Conservation (phyloP, 2,329 filamentous ascomycete genomes). For the Furcasterigmium sp. region DNA sequence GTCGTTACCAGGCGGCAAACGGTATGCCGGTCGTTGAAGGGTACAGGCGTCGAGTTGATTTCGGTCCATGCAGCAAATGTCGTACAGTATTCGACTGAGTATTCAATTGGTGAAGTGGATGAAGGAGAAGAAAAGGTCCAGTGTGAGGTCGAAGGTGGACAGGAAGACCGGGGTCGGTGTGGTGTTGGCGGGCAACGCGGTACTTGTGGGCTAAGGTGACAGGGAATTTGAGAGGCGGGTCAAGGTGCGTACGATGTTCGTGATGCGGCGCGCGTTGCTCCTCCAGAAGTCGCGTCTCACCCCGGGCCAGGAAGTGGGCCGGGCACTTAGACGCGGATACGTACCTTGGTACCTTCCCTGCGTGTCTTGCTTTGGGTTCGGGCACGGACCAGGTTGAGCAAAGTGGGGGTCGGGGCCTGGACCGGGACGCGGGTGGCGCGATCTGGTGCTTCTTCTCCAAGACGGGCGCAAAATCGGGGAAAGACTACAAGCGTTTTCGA, state of each 20-base stretch:
- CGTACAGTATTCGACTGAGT: neutral
- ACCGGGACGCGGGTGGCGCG: neutral
- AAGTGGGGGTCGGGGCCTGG: neutral
- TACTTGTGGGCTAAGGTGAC: neutral
- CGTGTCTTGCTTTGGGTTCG: neutral
- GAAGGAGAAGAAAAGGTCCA: neutral
- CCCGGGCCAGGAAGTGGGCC: neutral
- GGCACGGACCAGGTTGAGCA: neutral
- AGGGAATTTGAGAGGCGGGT: neutral
- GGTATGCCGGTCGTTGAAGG: neutral
- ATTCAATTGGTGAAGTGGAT: neutral
- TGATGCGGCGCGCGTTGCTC: neutral
- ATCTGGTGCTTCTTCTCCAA: neutral
- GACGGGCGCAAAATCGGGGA: neutral
- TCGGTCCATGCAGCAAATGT: neutral
- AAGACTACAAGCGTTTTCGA: too few relatives aligned
- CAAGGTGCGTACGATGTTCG: neutral
- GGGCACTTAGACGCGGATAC: neutral
- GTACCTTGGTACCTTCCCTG: neutral
- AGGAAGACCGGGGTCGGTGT: neutral
- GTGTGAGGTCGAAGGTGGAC: neutral
- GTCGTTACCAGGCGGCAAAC: neutral
- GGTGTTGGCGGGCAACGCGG: neutral
- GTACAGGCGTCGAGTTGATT: neutral
- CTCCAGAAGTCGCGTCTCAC: neutral